Conservation (phyloP, 257 asterid genomes). For the Nicotiana obtusifolia region DNA sequence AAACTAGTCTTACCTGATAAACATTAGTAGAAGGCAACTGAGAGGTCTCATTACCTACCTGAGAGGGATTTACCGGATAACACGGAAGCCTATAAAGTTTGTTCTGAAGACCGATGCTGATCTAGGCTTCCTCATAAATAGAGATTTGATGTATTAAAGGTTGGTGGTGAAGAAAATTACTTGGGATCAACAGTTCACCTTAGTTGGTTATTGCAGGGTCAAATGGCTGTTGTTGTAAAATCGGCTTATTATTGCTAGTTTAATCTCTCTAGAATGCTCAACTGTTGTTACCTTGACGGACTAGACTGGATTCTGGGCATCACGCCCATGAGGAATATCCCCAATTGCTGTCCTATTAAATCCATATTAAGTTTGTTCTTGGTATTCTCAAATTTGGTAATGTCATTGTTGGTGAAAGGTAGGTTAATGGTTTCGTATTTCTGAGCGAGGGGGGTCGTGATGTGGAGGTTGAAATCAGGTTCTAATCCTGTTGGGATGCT, state of each 20-base stretch:
- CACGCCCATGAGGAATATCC: background rate
- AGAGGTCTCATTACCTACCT: background rate
- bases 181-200: background rate
- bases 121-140: background rate
- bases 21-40: background rate
- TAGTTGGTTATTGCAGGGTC: background rate
- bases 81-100: background rate
- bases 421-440: too few relatives aligned
- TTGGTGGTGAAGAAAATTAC: background rate
- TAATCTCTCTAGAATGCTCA: background rate
- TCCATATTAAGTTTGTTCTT: background rate
- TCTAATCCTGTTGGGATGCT: background rate
- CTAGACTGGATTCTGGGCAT: background rate
- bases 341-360: background rate
- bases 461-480: too few relatives aligned
- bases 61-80: background rate
- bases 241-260: background rate
- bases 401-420: background rate
- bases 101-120: background rate
- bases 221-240: background rate
- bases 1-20: background rate
- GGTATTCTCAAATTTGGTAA: background rate
- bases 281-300: background rate
- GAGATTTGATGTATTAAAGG: background rate
- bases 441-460: too few relatives aligned